Percentiles rank a stretch among this genome's conserved stretches.
Conservation (phyloP, 805 yeast species). For the Isabelozyma gotoi region DNA sequence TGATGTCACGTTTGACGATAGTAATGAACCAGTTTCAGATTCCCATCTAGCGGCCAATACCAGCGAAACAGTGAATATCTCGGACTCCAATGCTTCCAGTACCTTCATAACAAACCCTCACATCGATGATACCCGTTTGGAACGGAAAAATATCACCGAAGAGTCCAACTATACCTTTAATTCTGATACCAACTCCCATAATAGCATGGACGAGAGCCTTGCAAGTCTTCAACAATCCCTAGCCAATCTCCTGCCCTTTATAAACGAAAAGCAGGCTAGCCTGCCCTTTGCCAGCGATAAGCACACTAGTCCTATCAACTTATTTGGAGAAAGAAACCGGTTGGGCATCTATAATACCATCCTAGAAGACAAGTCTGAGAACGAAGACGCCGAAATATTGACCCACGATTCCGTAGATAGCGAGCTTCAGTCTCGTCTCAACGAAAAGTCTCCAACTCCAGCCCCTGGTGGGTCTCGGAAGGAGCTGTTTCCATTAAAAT, state of each 20-base stretch:
- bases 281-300: constrained; percentile 5
- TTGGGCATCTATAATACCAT: neutral
- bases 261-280: neutral
- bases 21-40: neutral
- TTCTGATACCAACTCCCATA: neutral
- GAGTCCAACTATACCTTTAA: constrained; percentile 1
- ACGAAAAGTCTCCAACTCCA: neutral
- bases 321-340: neutral
- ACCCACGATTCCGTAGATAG: neutral
- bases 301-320: neutral
- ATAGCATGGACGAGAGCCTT: constrained; percentile 12
- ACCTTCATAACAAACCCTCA: neutral
- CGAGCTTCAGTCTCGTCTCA: too few relatives aligned
- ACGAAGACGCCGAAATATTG: neutral
- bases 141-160: neutral
- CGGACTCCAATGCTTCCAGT: neutral
- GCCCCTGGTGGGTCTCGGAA: neutral
- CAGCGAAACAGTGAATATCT: neutral
- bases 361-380: neutral
- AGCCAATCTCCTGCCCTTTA: constrained; percentile 1
- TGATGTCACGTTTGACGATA: neutral
- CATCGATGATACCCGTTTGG: neutral
- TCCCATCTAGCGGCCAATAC: neutral
- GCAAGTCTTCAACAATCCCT: constrained; percentile 11
- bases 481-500: neutral